Evolutionary conservation across 2,329 filamentous ascomycete genomes (phyloP).

Genomic region (Fusarium dimerum): DNA sequence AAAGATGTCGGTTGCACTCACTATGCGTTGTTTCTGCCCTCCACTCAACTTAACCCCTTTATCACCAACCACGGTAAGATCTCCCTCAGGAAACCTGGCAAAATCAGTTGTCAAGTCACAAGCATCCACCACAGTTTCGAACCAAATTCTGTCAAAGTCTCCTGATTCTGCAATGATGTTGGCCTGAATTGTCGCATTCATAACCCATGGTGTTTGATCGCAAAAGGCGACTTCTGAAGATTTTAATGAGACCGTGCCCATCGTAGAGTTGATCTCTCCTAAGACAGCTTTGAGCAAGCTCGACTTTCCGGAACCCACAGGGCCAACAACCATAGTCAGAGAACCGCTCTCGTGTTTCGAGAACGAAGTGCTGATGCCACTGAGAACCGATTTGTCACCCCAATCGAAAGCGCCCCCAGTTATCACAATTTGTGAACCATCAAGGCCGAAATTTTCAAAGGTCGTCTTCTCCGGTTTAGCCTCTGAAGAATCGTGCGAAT

Average conservation of each 20-base stretch:
- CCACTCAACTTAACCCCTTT: conserved; percentile 37
- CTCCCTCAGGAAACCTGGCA: conserved; percentile 21
- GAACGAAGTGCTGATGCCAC: conserved; percentile 26
- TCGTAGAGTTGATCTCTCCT: conserved; percentile 25
- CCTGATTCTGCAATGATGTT: conserved; percentile 37
- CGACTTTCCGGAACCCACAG: conserved; percentile 35
- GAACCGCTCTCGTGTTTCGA: conserved; percentile 20
- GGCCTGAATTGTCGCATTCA: conserved; percentile 35
- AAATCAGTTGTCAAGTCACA: conserved; percentile 38
- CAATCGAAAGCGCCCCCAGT: conserved; percentile 29
- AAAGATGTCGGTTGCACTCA: conserved; percentile 10
- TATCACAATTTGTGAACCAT: conserved; percentile 19
- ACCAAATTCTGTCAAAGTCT: conserved; percentile 33
- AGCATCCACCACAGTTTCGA: conserved; percentile 32
- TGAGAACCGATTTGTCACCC: conserved; percentile 28
- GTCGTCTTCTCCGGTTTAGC: conserved; percentile 6
- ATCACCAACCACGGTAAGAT: conserved; percentile 31
- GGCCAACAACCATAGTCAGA: conserved; percentile 33
- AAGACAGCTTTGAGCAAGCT: conserved; percentile 34
- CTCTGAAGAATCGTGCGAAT: not conserved
- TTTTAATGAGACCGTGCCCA: conserved; percentile 24
- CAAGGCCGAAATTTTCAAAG: not conserved
- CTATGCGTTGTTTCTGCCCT: conserved; percentile 37
- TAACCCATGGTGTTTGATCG: conserved; percentile 35
- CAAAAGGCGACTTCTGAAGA: conserved; percentile 32